Conservation (phyloP, 176 grass and related monocot genomes). For the Juncus effusus region DNA sequence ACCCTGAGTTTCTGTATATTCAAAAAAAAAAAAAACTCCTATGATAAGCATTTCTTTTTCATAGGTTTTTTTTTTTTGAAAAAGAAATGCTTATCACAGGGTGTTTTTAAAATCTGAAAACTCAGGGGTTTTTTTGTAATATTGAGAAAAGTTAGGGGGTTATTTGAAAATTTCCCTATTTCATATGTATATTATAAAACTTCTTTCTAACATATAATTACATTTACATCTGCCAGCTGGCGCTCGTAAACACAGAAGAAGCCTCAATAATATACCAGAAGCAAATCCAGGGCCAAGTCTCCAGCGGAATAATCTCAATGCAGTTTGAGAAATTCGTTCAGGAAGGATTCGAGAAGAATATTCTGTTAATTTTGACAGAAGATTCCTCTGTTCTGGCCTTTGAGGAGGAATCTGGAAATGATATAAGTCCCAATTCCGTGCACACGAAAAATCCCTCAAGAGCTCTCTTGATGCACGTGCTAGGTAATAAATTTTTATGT, state of each 20-base stretch:
- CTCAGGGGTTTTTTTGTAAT: too few species aligned
- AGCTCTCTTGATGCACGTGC: constrained; percentile 64
- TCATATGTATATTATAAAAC: constrained; percentile 1
- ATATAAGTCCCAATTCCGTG: constrained; percentile 55
- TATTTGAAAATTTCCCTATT: background rate
- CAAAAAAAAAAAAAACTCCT: background rate
- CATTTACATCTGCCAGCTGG: constrained; percentile 50
- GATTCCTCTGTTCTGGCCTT: constrained; percentile 78
- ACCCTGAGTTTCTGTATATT: too few species aligned
- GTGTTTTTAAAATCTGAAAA: constrained; percentile 3
- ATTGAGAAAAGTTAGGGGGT: background rate
- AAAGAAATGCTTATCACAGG: background rate
- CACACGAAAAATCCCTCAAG: constrained; percentile 73
- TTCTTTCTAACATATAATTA: background rate
- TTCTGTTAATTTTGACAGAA: constrained; percentile 67
- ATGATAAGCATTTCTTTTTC: too few species aligned
- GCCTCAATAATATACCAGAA: constrained; percentile 74
- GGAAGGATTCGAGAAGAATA: constrained; percentile 62
- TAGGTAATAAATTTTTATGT: constrained; percentile 41
- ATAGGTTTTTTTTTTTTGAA: too few species aligned
- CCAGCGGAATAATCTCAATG: constrained; percentile 71
- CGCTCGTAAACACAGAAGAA: constrained; percentile 67
- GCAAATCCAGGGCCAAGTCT: constrained; percentile 65
- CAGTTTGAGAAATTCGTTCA: constrained; percentile 67
- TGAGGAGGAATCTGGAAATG: constrained; percentile 68